Conservation (phyloP, 108 stramenopile genomes). For the Schizochytrium sp. region DNA sequence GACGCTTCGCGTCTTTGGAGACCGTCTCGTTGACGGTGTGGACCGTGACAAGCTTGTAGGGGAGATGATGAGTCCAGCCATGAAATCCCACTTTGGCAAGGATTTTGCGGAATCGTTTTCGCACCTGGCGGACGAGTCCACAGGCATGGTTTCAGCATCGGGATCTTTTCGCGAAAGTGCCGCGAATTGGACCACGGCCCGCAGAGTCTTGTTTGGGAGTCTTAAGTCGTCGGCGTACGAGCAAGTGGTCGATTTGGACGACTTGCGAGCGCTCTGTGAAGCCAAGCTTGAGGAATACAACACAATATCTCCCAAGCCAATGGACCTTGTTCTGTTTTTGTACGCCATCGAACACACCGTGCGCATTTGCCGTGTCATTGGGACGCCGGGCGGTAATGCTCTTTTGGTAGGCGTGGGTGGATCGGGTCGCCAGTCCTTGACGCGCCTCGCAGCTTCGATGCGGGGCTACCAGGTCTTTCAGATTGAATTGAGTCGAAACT, state of each 20-base stretch:
- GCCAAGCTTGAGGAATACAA: constrained; percentile 49
- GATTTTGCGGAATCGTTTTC: constrained; percentile 46
- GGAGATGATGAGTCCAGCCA: constrained; percentile 48
- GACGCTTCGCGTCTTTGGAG: constrained; percentile 63
- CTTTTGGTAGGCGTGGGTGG: constrained; percentile 70
- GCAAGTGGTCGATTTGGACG: constrained; percentile 20
- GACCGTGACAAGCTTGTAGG: constrained; percentile 48
- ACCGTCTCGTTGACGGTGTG: constrained; percentile 53
- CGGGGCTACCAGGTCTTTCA: constrained; percentile 40
- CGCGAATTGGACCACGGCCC: constrained; percentile 33
- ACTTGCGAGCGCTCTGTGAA: constrained; percentile 32
- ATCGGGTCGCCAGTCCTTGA: constrained; percentile 59
- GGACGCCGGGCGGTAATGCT: constrained; percentile 60
- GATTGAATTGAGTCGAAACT: constrained; percentile 59
- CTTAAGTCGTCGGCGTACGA: not conserved
- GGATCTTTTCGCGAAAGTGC: constrained; percentile 48
- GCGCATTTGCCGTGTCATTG: constrained; percentile 54
- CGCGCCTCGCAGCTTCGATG: constrained; percentile 55
- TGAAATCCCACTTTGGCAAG: constrained; percentile 47
- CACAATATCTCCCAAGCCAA: constrained; percentile 42
- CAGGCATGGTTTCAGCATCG: constrained; percentile 36
- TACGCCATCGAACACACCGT: constrained; percentile 63
- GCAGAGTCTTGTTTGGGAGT: not conserved
- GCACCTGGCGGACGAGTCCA: constrained; percentile 37
- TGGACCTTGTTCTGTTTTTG: constrained; percentile 62